Percentiles rank a stretch among this genome's conserved stretches.
Evolutionary conservation across 306 rosid genomes (phyloP).

Genomic region (Canavalia ensiformis): DNA sequence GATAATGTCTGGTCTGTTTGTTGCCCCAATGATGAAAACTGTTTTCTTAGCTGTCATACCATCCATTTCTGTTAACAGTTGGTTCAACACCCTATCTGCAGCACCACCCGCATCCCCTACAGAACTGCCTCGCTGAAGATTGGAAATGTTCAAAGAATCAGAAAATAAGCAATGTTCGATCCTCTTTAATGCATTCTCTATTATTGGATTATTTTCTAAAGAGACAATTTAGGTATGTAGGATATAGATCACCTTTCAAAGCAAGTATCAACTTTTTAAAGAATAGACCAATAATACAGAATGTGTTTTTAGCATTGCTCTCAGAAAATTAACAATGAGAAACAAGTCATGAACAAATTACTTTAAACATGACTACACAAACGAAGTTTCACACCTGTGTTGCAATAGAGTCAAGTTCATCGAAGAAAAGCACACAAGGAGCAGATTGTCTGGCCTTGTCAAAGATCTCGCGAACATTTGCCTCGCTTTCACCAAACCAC

Average conservation of each 20-base stretch:
- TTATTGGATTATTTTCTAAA: neutral
- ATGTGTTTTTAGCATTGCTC: neutral
- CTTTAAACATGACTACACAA: neutral
- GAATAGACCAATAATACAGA: neutral
- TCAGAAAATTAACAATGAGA: neutral
- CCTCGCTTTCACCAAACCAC: constrained; percentile 89
- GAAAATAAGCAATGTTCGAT: neutral
- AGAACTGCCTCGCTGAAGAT: constrained; percentile 66
- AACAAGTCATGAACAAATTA: neutral
- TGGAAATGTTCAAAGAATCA: constrained; percentile 30
- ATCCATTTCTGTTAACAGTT: constrained; percentile 81
- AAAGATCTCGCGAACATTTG: constrained; percentile 76
- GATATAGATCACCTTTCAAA: neutral
- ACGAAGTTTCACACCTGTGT: constrained; percentile 60
- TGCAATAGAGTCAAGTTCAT: constrained; percentile 80
- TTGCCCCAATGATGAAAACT: constrained; percentile 77
- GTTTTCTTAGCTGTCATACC: constrained; percentile 80
- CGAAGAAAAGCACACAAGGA: constrained; percentile 84
- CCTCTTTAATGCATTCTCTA: neutral
- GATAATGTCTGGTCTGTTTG: constrained; percentile 78
- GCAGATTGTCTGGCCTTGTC: constrained; percentile 81
- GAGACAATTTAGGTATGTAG: neutral
- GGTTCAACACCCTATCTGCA: constrained; percentile 80
- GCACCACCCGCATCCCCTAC: constrained; percentile 80
- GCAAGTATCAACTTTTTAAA: neutral